A percentile compares a stretch with the other conserved stretches of the same genome.
Conservation (phyloP, 495 filamentous ascomycete species). For the Penicillium ucsense region DNA sequence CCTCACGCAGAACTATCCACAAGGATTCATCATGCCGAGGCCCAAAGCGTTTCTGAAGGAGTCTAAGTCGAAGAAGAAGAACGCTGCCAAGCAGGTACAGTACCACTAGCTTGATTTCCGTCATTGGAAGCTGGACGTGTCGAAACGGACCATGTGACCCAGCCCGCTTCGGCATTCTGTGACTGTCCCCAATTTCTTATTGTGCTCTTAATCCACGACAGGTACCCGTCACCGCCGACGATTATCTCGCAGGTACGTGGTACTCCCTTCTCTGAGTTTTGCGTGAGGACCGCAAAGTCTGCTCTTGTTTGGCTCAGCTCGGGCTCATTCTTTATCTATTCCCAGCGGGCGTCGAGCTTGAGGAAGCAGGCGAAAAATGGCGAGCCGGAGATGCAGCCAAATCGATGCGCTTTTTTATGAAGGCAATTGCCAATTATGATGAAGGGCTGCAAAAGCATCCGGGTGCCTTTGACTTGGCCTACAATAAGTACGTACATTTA, state of each 20-base stretch:
- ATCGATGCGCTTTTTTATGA: conserved; percentile 55
- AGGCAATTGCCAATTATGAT: conserved; percentile 56
- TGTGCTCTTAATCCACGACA: conserved; percentile 7
- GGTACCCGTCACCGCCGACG: conserved; percentile 50
- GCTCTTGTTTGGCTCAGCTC: not conserved
- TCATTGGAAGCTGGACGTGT: too few relatives aligned
- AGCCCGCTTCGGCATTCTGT: too few relatives aligned
- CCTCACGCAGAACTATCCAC: too few relatives aligned
- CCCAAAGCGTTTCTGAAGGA: conserved; percentile 43
- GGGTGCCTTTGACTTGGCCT: conserved; percentile 56
- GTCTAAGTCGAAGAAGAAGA: conserved; percentile 36
- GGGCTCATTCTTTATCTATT: not conserved
- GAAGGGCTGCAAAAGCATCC: conserved; percentile 50
- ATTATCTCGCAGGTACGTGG: conserved; percentile 45
- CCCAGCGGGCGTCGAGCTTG: conserved; percentile 53
- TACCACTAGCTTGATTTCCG: not conserved
- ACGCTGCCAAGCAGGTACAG: conserved; percentile 28
- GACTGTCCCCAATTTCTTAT: too few relatives aligned
- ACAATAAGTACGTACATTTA: conserved; percentile 50
- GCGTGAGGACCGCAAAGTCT: too few relatives aligned
- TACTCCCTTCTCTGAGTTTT: not conserved
- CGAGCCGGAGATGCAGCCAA: conserved; percentile 60
- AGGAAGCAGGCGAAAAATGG: conserved; percentile 68
- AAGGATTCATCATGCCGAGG: conserved; percentile 35
- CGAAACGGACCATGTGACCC: too few relatives aligned